Conservation (phyloP, 345 rosid genomes). For the Eucalyptus cladocalyx region DNA sequence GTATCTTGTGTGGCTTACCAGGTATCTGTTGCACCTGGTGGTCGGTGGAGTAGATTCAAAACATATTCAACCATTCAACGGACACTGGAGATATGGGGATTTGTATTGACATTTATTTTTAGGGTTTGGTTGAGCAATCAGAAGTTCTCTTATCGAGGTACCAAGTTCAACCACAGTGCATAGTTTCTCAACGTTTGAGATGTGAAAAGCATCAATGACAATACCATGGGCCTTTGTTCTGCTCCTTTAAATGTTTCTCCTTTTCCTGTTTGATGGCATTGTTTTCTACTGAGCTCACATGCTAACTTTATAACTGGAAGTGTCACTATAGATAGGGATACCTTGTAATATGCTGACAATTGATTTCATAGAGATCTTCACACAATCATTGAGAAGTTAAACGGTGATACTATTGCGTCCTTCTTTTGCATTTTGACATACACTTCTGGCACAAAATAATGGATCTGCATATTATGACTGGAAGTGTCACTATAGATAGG, state of each 20-base stretch:
- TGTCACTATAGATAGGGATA: background rate
- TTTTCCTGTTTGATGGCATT: background rate
- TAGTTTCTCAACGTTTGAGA: background rate
- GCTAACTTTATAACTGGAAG: background rate
- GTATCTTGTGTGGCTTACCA: constrained; percentile 6
- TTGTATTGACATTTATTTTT: constrained; percentile 57
- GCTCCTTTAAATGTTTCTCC: background rate
- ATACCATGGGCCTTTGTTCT: background rate
- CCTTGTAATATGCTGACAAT: background rate
- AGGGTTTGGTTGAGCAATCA: constrained; percentile 75
- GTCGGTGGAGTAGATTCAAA: constrained; percentile 95
- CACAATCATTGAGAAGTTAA: background rate
- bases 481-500: background rate
- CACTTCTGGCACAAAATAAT: background rate
- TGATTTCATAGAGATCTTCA: background rate
- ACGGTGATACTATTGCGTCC: background rate
- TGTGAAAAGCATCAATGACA: background rate
- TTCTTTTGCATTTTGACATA: background rate
- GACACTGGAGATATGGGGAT: constrained; percentile 97
- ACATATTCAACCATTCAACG: constrained; percentile 91
- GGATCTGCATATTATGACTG: background rate
- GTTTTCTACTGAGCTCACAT: background rate
- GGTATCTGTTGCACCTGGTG: constrained; percentile 97
- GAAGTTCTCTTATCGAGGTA: constrained; percentile 87
- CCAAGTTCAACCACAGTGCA: background rate